Evolutionary conservation across 2,329 filamentous ascomycete species (phyloP).

Genomic region (Ilyonectria sp.): DNA sequence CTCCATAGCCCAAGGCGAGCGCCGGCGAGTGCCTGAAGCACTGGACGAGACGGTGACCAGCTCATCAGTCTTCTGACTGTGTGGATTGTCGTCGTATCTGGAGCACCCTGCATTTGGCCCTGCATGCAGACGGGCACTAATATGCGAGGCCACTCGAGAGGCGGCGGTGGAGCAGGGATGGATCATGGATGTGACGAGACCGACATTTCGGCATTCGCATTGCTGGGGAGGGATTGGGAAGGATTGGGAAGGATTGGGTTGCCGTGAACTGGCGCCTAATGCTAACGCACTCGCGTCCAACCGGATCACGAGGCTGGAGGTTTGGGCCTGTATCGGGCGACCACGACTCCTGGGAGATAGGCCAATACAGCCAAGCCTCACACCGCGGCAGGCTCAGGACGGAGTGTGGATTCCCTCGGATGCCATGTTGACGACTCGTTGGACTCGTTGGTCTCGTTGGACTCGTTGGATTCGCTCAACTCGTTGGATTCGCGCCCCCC

Average conservation of each 20-base stretch:
- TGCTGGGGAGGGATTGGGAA: constrained; percentile 9
- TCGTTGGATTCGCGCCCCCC: constrained; percentile 17
- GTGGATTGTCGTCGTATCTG: constrained; percentile 30
- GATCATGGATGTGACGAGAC: constrained; percentile 43
- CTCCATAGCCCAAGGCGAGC: constrained; percentile 6
- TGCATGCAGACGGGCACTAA: constrained; percentile 34
- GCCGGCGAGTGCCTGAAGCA: constrained; percentile 33
- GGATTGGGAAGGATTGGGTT: constrained; percentile 37
- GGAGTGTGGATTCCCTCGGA: constrained; percentile 27
- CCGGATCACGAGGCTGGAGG: constrained; percentile 42
- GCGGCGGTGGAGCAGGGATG: constrained; percentile 44
- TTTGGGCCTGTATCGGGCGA: constrained; percentile 39
- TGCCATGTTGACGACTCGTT: constrained; percentile 26
- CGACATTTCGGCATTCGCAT: constrained; percentile 45
- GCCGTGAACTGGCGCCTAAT: constrained; percentile 42
- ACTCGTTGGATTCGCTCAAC: constrained; percentile 22
- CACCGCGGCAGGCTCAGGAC: constrained; percentile 10
- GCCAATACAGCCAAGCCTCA: constrained; percentile 15
- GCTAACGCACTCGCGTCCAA: constrained; percentile 35
- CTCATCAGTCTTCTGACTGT: constrained; percentile 34
- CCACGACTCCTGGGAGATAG: constrained; percentile 25
- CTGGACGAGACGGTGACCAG: constrained; percentile 36
- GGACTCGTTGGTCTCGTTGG: not conserved
- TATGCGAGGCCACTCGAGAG: constrained; percentile 33
- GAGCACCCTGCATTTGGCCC: constrained; percentile 33